Percentiles rank a stretch among this genome's conserved stretches.
phyloP scores from a whole-genome alignment of 257 asterid genomes.

The Penstemon newberryi region DNA sequence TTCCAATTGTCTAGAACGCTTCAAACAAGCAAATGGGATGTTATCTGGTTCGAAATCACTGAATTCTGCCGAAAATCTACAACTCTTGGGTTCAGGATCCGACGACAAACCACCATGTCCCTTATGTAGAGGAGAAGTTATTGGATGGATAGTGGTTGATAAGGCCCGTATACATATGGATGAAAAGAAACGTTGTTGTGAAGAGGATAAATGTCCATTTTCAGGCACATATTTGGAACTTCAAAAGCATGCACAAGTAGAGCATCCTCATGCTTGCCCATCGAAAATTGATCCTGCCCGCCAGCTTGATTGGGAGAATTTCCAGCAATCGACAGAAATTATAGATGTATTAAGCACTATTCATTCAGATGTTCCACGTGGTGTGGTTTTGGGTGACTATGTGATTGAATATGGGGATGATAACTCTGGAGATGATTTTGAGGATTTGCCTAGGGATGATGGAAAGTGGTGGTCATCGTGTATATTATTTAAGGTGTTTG shows the following conservation, averaged over 20 bases:
- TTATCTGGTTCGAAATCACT: conserved; percentile 40
- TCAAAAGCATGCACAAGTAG: conserved; percentile 61
- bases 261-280: conserved; percentile 79
- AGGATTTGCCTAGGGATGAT: conserved; percentile 59
- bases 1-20: conserved; percentile 77
- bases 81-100: conserved; percentile 32
- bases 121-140: conserved; percentile 80
- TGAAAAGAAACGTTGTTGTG: conserved; percentile 69
- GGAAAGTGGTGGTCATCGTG: conserved; percentile 90
- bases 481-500: conserved; percentile 75
- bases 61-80: conserved; percentile 36
- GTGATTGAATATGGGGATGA: conserved; percentile 87
- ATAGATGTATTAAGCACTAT: conserved; percentile 82
- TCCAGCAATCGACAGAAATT: conserved; percentile 83
- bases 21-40: conserved; percentile 66
- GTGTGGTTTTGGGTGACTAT: conserved; percentile 86
- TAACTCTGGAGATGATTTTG: conserved; percentile 75
- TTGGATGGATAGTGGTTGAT: conserved; percentile 70
- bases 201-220: conserved; percentile 65
- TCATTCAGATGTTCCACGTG: conserved; percentile 79
- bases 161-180: conserved; percentile 62
- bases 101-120: conserved; percentile 63
- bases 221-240: conserved; percentile 68
- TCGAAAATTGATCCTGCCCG: conserved; percentile 83
- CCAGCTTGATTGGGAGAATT: conserved; percentile 86